Base-by-base conservation (phyloP, 2,329 filamentous ascomycete genomes). In the Phialophora tarda region DNA sequence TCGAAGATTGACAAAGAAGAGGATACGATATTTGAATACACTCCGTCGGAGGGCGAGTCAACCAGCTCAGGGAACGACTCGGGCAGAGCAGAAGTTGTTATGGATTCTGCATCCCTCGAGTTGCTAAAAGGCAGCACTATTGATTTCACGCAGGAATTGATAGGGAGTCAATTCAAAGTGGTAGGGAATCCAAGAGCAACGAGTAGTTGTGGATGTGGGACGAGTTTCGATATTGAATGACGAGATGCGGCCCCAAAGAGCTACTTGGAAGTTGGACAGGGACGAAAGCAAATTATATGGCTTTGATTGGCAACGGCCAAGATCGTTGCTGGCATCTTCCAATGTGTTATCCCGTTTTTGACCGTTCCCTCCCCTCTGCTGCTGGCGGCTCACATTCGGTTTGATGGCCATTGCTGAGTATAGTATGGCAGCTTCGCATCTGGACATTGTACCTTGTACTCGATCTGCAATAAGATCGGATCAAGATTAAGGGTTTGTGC, bases 181-280 rank as follows among this genome's bases (percentile, higher is more conserved):
- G 89, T 92, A 67, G 93, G 96, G 73, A 99, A 98, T 75, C 95
- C 95, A 0, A 83, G 88, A 48, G 95, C 95, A 4, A 92, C 91
- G 65, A 98, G 93, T 79, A 97, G 91, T 77, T 99, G 95, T 81
- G 95, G 95, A 0, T 99, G 95, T 79, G 95, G 95, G 7, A 97
- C 94, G 17, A 98, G 94, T 77, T 99, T 99, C 79, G 95, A 98
- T 80, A 92, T 98, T 71, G 92, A 93, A 76, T 79, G 86, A 77
- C 24, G 48, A 17, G 24, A 51, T 51, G 24, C 14, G 38, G 38
- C 14, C 7, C 38, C 17, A 6, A n/a, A n/a, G 38, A n/a, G 8
- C 38, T n/a, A n/a, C 38, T 2, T 44, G 38, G 38, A 44, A 3
- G 38, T 5, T 41, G 17, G 17, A 41, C 4, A 17, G 14, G 8